These are phyloP conservation scores for Hypoxylon perforatum DNA, from an alignment of 495 filamentous ascomycete species.

Conservation along the genomic window DNA sequence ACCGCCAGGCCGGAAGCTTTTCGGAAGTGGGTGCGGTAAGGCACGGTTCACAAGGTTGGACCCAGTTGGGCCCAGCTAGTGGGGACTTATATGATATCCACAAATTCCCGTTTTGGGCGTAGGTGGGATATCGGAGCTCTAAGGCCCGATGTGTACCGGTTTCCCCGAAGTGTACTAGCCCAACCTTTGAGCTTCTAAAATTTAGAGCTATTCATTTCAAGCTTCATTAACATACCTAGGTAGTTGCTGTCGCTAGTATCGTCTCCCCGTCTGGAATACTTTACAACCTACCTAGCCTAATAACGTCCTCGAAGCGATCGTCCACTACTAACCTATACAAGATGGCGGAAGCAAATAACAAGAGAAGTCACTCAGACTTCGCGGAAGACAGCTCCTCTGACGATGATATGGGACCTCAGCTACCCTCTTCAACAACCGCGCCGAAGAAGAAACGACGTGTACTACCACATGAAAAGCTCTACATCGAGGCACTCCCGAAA, in stretches of 20 bases:
- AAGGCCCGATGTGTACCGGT: constrained; percentile 8
- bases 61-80: neutral
- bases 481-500: constrained; percentile 87
- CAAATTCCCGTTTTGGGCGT: neutral
- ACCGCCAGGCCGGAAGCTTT: constrained; percentile 18
- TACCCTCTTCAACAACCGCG: constrained; percentile 71
- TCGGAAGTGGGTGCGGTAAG: constrained; percentile 26
- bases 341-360: constrained; percentile 31
- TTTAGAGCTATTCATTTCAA: constrained; percentile 8
- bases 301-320: neutral
- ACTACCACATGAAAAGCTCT: constrained; percentile 93
- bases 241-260: neutral
- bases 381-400: constrained; percentile 76
- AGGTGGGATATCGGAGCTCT: constrained; percentile 11
- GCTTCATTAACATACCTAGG: neutral
- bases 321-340: neutral
- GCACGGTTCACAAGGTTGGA: constrained; percentile 20
- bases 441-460: constrained; percentile 93
- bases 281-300: neutral
- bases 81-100: constrained; percentile 2
- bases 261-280: neutral
- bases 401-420: constrained; percentile 88
- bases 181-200: neutral
- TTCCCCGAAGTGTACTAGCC: constrained; percentile 11
- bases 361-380: constrained; percentile 40